Evolutionary conservation across 768 basidiomycete genomes (phyloP), one percentile per base, ranked within the genome.

Genomic region (Phanerochaete carnosa): DNA sequence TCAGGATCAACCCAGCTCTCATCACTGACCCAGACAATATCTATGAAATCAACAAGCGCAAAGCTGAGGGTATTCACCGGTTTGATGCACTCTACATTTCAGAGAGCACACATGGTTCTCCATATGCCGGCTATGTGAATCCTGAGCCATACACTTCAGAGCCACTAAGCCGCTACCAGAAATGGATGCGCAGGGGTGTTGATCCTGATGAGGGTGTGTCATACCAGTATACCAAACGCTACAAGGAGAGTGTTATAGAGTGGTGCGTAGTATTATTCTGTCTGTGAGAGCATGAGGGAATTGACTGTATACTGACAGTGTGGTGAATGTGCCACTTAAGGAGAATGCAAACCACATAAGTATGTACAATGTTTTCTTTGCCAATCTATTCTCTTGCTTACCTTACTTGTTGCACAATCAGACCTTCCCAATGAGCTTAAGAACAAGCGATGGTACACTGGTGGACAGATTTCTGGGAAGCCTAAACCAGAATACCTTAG

Each of bases 1-100:
- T 19, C 55, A 89, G 87, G 87, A 70, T 70, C n/a, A 84, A 85
- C 64, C 88, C 89, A 0, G 81, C 88, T 46, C 8, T 76, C 8
- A 69, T 79, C 39, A 62, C 76, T 82, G 62, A 1, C 64, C 66
- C 47, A 1, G 35, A 55, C 4, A 3, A 15, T 23, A 12, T 29
- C 6, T 23, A 23, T 11, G 33, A 37, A 15, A 55, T 55, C 16
- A 16, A n/a, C 12, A 3, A 43, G 23, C 54, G 54, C 2, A 19
- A 11, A 26, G 32, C 11, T 7, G 37, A 39, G 11, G 54, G 54
- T 7, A 55, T 55, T 25, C 33, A 22, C 6, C n/a, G 54, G 8
- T 55, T 55, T 15, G 22, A 39, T 16, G 54, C 54, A 6, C 37
- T 43, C 8, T 23, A 43, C 33, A 43, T 19, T 9, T 12, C 22